These are phyloP conservation scores for Rhododendron molle DNA, from an alignment of 148 eudicot genomes.

Conservation along the genomic window DNA sequence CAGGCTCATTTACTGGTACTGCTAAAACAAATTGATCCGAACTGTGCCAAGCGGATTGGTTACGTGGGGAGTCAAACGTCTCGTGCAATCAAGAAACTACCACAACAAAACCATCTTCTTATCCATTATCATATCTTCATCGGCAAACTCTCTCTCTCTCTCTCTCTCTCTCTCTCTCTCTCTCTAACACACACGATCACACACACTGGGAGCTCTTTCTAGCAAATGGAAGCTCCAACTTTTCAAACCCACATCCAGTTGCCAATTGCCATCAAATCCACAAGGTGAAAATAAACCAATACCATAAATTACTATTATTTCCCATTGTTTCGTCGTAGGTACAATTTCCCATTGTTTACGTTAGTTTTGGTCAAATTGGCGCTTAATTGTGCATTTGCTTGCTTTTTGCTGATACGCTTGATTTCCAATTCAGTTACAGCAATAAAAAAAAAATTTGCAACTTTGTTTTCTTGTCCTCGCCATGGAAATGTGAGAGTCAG, in stretches of 20 bases:
- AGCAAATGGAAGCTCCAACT: conserved; percentile 10
- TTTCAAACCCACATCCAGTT: background rate
- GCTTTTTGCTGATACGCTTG: background rate
- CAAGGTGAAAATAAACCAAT: conserved; percentile 11
- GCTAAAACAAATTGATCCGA: too few relatives aligned
- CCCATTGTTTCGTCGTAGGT: background rate
- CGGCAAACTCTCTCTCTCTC: background rate
- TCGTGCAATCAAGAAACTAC: too few relatives aligned
- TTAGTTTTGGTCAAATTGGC: background rate
- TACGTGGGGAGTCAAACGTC: too few relatives aligned
- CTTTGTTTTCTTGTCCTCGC: background rate
- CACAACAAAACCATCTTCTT: background rate
- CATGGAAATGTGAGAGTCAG: background rate
- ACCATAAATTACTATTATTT: background rate
- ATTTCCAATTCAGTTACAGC: background rate
- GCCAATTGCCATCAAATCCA: conserved; percentile 3
- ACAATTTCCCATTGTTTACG: background rate
- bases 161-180: background rate
- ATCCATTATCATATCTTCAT: background rate
- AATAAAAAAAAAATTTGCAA: background rate
- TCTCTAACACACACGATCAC: background rate
- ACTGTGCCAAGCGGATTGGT: too few relatives aligned
- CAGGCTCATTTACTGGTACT: too few relatives aligned
- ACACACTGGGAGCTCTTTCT: background rate
- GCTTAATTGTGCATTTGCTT: background rate